Conservation (phyloP, 2,329 filamentous ascomycete species). For the Botrytis fabae region DNA sequence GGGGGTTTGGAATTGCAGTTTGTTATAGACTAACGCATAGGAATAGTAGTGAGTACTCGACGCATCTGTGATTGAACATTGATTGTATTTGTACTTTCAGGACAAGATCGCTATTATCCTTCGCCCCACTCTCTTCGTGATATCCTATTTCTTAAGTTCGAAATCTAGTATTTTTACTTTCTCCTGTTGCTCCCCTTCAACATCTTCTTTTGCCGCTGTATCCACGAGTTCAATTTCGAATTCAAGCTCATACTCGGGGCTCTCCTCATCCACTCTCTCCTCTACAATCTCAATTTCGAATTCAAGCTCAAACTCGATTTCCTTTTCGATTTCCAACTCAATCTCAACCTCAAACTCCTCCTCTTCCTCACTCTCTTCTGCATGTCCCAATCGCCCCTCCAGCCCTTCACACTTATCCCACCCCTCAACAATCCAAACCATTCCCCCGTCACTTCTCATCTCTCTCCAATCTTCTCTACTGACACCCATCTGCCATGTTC, state of each 20-base stretch:
- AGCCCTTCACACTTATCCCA: slow-evolving; percentile 5
- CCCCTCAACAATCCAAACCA: slow-evolving; percentile 13
- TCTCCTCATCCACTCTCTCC: not conserved
- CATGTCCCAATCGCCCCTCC: not conserved
- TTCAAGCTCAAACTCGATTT: not conserved
- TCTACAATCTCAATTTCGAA: not conserved
- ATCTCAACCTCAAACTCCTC: not conserved
- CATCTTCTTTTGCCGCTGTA: not conserved
- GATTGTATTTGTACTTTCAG: not conserved
- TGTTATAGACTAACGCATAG: too few relatives aligned
- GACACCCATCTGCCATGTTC: slow-evolving; percentile 12
- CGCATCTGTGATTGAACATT: not conserved
- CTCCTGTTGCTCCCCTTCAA: not conserved
- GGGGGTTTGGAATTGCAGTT: too few relatives aligned
- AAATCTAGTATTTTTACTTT: not conserved
- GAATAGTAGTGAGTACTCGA: not conserved
- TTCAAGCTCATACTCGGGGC: not conserved
- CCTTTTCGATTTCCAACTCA: not conserved
- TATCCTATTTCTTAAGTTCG: not conserved
- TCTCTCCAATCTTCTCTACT: slow-evolving; percentile 5
- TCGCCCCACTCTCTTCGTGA: not conserved
- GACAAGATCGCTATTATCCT: not conserved
- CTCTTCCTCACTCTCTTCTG: not conserved
- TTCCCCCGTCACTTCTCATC: not conserved
- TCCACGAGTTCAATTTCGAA: not conserved